Evolutionary conservation across 495 filamentous ascomycete species (phyloP), one percentile per base, ranked within the genome.

Genomic region (Penicillium samsonianum): DNA sequence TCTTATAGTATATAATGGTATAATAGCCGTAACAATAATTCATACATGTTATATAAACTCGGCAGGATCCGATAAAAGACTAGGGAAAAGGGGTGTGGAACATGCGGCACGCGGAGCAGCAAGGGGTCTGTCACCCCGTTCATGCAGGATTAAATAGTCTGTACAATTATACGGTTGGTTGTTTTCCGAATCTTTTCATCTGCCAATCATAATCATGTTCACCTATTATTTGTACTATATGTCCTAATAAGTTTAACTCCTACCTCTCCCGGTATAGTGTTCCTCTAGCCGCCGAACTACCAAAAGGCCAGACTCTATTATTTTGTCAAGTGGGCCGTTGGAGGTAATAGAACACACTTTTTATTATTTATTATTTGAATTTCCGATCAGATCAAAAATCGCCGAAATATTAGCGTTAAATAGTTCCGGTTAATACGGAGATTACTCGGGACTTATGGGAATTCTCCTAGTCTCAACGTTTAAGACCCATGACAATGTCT

Each of bases 31-130:
- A 41, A 5, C 38, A 41, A 19, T 41, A 41, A 8, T 41, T 17
- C 37, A 17, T 40, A 3, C 5, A 19, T 17, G n/a, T n/a, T n/a
- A 19, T 40, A 42, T 42, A 48, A 51, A 35, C 30, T 55, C 53
- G 42, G 42, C 43, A 55, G 31, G 28, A 55, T 55, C 52, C 57
- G 53, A 47, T 41, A 47, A 22, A 38, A 30, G 28, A 5, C 33
- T 35, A 44, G 56, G 61, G 30, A 51, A 58, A 51, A 58, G 40
- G 40, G 52, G 65, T 64, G 72, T 76, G 68, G 69, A 67, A 75
- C 74, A 70, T 76, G 58, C 68, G 61, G 66, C 67, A 72, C 69
- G 69, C 70, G 67, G 68, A 63, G 59, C 65, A 69, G 71, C 61
- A 77, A 73, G 73, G 73, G 70, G 65, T 60, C 63, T 68, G 65